Conservation (phyloP, 441 rosid species). For the Metrosideros polymorpha region DNA sequence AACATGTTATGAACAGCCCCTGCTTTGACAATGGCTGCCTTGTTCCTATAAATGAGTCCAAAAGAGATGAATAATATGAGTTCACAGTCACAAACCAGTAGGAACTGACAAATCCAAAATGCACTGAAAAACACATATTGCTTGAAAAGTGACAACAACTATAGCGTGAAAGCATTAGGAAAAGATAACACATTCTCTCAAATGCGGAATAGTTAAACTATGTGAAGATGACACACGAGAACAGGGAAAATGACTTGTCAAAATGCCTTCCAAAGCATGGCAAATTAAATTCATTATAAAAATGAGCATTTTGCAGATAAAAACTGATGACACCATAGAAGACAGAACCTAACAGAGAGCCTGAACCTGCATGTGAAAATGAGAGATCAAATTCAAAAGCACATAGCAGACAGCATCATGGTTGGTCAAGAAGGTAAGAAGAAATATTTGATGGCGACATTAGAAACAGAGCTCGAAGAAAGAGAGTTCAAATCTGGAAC, state of each 20-base stretch:
- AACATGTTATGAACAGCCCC: constrained; percentile 95
- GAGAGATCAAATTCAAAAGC: background rate
- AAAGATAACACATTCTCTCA: background rate
- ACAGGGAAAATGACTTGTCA: constrained; percentile 31
- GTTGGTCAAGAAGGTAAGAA: background rate
- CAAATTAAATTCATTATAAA: background rate
- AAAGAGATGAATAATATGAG: background rate
- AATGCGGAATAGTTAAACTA: background rate
- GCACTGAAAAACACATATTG: background rate
- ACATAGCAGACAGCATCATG: background rate
- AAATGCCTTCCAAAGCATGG: background rate
- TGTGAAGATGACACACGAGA: background rate
- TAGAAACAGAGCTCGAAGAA: background rate
- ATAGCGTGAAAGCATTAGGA: background rate
- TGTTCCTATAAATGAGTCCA: constrained; percentile 48
- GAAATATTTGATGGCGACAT: background rate
- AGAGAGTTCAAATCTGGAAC: background rate
- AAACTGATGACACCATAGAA: background rate
- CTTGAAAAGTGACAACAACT: background rate
- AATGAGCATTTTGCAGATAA: background rate
- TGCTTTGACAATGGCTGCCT: constrained; percentile 95
- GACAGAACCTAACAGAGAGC: background rate
- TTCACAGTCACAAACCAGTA: background rate
- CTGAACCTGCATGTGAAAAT: background rate
- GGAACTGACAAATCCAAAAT: background rate